These are phyloP conservation scores for Kuraishia floccosa DNA, from an alignment of 805 yeast genomes.

Conservation along the genomic window DNA sequence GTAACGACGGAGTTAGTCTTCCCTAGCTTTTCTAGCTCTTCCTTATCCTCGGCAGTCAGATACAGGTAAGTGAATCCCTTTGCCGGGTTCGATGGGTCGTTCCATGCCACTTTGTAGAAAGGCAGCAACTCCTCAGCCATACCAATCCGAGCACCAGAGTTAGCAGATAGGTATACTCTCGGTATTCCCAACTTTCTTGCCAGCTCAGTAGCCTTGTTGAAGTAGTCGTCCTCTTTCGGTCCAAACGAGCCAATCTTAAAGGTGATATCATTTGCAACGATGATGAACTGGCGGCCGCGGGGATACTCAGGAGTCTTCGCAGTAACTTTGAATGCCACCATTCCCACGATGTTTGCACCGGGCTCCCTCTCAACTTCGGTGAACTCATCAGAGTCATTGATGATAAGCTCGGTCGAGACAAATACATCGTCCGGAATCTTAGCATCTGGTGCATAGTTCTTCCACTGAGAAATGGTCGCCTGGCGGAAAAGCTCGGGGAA, in stretches of 20 bases:
- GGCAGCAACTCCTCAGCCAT: slow-evolving; percentile 94
- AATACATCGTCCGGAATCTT: slow-evolving; percentile 72
- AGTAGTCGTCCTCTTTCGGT: slow-evolving; percentile 88
- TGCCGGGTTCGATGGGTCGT: slow-evolving; percentile 56
- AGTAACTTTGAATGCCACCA: slow-evolving; percentile 90
- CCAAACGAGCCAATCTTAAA: slow-evolving; percentile 98
- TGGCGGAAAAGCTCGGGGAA: slow-evolving; percentile 98
- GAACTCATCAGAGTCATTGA: slow-evolving; percentile 69
- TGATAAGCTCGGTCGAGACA: slow-evolving; percentile 69
- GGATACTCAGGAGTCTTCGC: slow-evolving; percentile 97
- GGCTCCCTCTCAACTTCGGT: slow-evolving; percentile 92
- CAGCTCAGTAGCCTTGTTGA: slow-evolving; percentile 83
- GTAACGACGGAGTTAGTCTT: slow-evolving; percentile 55
- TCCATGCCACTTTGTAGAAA: slow-evolving; percentile 88
- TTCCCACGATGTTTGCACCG: slow-evolving; percentile 92
- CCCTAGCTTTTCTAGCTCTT: slow-evolving; percentile 44
- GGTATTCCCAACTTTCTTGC: slow-evolving; percentile 92
- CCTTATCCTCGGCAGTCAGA: slow-evolving; percentile 57
- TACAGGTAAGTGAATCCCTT: slow-evolving; percentile 90
- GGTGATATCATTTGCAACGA: slow-evolving; percentile 95
- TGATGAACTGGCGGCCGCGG: slow-evolving; percentile 83
- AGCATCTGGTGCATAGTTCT: slow-evolving; percentile 39
- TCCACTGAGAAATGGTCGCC: slow-evolving; percentile 82
- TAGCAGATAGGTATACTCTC: slow-evolving; percentile 90
- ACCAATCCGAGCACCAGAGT: slow-evolving; percentile 99